A percentile compares a stretch with the other conserved stretches of the same genome.
Evolutionary conservation across 495 filamentous ascomycete genomes (phyloP).

Genomic region (Elaphomyces granulatus): DNA sequence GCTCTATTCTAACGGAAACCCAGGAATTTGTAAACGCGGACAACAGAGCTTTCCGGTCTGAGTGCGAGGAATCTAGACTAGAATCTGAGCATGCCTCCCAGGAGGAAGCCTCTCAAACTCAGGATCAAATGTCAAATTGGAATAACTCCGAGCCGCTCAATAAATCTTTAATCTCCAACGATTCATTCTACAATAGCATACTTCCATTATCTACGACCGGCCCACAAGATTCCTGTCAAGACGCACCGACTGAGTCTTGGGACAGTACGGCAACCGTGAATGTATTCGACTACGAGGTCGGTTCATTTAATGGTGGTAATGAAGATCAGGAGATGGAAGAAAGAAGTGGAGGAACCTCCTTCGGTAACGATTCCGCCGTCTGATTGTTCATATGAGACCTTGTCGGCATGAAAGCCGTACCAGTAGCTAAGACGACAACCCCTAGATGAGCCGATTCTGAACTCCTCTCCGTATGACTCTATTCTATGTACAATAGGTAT

Average conservation of each 20-base stretch:
- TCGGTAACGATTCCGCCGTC: constrained; percentile 2
- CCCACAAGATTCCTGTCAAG: constrained; percentile 3
- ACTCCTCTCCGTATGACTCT: too few relatives aligned
- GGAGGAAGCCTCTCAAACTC: not conserved
- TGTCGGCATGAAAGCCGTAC: too few relatives aligned
- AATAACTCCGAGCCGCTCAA: not conserved
- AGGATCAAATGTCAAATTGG: not conserved
- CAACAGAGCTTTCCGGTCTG: constrained; percentile 32
- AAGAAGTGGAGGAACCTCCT: constrained; percentile 12
- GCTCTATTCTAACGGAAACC: too few relatives aligned
- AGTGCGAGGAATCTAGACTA: constrained; percentile 18
- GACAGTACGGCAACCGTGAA: constrained; percentile 15
- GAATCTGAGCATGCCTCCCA: constrained; percentile 6
- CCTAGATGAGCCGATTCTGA: too few relatives aligned
- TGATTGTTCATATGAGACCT: too few relatives aligned
- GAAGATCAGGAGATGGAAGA: constrained; percentile 16
- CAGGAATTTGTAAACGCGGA: constrained; percentile 35
- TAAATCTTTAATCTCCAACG: not conserved
- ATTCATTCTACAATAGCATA: not conserved
- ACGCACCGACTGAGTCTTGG: constrained; percentile 1
- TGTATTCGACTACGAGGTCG: constrained; percentile 31
- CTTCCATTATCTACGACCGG: constrained; percentile 1
- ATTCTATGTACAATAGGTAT: too few relatives aligned
- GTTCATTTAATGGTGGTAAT: constrained; percentile 18
- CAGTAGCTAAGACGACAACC: too few relatives aligned